These are phyloP conservation scores for Ambrosiella beaveri DNA, from an alignment of 2,329 filamentous ascomycete species.

Conservation along the genomic window DNA sequence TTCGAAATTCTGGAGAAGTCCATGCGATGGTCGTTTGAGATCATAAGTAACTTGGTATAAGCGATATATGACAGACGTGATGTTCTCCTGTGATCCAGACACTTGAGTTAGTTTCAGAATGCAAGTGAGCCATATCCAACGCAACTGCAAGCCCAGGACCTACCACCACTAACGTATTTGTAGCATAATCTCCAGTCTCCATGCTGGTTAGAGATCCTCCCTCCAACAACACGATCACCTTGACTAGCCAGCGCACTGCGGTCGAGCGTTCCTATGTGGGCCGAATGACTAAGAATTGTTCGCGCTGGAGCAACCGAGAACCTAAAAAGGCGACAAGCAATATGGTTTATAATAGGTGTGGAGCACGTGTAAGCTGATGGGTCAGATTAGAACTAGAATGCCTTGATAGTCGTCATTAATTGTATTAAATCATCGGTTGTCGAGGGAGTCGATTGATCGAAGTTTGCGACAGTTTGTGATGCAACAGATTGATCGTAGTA, in stretches of 20 bases:
- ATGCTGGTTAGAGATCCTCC: constrained; percentile 27
- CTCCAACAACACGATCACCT: neutral
- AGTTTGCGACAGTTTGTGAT: neutral
- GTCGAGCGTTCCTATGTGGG: no score
- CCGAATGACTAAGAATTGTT: no score
- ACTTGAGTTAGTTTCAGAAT: no score
- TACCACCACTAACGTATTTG: constrained; percentile 42
- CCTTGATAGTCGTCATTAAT: no score
- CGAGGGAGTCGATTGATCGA: neutral
- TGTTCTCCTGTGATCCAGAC: constrained; percentile 30
- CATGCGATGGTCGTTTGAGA: constrained; percentile 28
- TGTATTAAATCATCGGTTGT: neutral
- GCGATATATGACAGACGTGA: constrained; percentile 36
- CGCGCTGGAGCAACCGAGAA: no score
- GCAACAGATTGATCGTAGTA: neutral
- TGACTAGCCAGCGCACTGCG: neutral
- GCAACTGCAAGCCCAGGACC: constrained; percentile 16
- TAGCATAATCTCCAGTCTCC: constrained; percentile 47
- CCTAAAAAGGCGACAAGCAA: no score
- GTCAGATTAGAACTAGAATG: no score
- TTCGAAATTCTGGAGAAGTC: constrained; percentile 33
- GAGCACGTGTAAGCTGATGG: no score
- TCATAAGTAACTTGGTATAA: constrained; percentile 33
- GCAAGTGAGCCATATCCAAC: no score
- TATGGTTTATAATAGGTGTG: no score